Evolutionary conservation across 1,284 basidiomycete genomes (phyloP).

Genomic region (Ceratobasidium sp.): DNA sequence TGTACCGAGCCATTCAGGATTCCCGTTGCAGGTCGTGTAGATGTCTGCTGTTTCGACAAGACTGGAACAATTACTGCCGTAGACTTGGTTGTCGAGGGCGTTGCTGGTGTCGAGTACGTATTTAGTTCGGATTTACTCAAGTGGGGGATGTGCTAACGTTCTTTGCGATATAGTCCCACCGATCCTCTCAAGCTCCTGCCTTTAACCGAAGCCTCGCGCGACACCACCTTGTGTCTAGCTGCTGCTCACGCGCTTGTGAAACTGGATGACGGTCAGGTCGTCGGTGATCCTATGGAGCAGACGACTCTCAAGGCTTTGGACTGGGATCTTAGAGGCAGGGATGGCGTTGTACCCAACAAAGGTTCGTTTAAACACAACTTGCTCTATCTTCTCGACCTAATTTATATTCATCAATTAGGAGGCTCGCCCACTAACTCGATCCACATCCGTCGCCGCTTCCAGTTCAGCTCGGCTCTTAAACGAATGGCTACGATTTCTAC

Average conservation of each 20-base stretch:
- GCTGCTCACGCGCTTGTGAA: constrained; percentile 95
- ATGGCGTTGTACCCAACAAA: constrained; percentile 60
- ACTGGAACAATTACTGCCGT: constrained; percentile 97
- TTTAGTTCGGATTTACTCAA: neutral
- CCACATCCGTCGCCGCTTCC: constrained; percentile 88
- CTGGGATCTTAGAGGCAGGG: constrained; percentile 74
- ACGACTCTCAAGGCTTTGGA: constrained; percentile 92
- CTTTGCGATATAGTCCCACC: constrained; percentile 59
- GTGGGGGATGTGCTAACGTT: neutral
- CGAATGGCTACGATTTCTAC: constrained; percentile 92
- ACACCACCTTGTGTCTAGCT: constrained; percentile 90
- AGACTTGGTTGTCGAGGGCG: constrained; percentile 92
- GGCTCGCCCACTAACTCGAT: constrained; percentile 73
- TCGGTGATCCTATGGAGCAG: constrained; percentile 99
- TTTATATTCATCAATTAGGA: constrained; percentile 57
- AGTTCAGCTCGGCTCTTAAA: constrained; percentile 95
- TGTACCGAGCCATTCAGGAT: constrained; percentile 98
- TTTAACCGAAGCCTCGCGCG: constrained; percentile 79
- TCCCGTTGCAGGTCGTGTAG: constrained; percentile 91
- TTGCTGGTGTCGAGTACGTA: constrained; percentile 86
- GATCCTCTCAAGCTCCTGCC: constrained; percentile 79
- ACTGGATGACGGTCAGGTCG: constrained; percentile 90
- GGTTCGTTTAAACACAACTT: constrained; percentile 61
- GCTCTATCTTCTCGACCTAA: constrained; percentile 42
- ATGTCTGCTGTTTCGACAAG: constrained; percentile 98